Conservation (phyloP, 495 filamentous ascomycete genomes). For the Darksidea phi region DNA sequence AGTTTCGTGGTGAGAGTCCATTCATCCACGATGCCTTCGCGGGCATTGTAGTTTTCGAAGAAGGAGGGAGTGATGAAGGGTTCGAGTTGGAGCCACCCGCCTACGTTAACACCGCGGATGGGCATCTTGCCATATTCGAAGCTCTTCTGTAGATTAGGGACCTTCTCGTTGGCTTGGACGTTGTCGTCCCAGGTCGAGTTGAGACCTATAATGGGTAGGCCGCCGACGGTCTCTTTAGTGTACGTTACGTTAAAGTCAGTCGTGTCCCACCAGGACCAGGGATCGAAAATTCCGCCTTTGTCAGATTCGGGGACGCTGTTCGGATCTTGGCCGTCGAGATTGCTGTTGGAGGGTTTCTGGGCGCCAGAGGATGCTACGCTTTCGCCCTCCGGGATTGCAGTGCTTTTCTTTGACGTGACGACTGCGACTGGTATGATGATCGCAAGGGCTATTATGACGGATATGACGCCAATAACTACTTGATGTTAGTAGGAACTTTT, state of each 20-base stretch:
- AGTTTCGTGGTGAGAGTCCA: conserved; percentile 73
- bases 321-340: conserved; percentile 59
- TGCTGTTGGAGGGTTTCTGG: conserved; percentile 51
- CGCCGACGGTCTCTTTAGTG: conserved; percentile 79
- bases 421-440: conserved; percentile 76
- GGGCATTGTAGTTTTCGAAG: conserved; percentile 65
- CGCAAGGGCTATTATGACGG: conserved; percentile 60
- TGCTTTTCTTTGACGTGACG: conserved; percentile 66
- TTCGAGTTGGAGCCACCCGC: conserved; percentile 92
- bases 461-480: conserved; percentile 53
- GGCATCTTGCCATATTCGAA: conserved; percentile 76
- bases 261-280: conserved; percentile 91
- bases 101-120: conserved; percentile 87
- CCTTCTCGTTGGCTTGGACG: conserved; percentile 69
- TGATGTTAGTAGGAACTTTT: conserved; percentile 3
- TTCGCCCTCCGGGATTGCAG: conserved; percentile 7
- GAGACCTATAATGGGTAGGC: conserved; percentile 85
- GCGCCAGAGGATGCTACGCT: conserved; percentile 39
- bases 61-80: conserved; percentile 94
- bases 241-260: conserved; percentile 92
- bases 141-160: conserved; percentile 69
- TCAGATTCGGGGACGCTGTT: conserved; percentile 64
- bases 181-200: conserved; percentile 86
- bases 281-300: conserved; percentile 79
- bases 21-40: conserved; percentile 77